phyloP scores from a whole-genome alignment of 495 filamentous ascomycete species.

The Paragyromitra xinjiangensis region DNA sequence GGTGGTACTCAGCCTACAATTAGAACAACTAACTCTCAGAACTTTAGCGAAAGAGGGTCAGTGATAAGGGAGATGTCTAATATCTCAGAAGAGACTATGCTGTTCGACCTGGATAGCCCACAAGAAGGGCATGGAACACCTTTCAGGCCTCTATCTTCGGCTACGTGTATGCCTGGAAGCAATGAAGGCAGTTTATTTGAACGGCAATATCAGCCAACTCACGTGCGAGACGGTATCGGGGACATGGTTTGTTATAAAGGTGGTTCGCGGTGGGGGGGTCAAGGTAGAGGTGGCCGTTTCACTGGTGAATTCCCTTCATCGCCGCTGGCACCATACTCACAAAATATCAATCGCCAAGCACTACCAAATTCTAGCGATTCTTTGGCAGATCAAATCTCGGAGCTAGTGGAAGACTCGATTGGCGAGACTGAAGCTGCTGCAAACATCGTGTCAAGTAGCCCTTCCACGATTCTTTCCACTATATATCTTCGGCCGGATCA shows the following conservation, averaged over 20 bases:
- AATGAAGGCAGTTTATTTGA: not conserved
- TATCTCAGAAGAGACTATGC: conserved; percentile 46
- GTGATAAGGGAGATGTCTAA: conserved; percentile 22
- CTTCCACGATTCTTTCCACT: conserved; percentile 6
- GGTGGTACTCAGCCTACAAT: conserved; percentile 35
- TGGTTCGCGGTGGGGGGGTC: not conserved
- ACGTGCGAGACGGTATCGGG: not conserved
- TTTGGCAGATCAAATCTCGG: not conserved
- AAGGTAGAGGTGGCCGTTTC: not conserved
- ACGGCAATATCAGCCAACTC: not conserved
- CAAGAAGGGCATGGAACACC: not conserved
- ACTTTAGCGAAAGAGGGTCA: not conserved
- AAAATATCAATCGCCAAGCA: not conserved
- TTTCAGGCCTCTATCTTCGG: conserved; percentile 1
- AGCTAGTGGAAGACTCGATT: conserved; percentile 6
- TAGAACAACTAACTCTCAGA: conserved; percentile 1
- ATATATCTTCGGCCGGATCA: conserved; percentile 19
- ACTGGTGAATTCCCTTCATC: conserved; percentile 30
- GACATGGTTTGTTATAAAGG: not conserved
- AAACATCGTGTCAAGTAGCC: conserved; percentile 3
- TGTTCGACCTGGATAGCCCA: conserved; percentile 33
- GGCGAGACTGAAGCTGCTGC: conserved; percentile 33
- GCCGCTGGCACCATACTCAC: conserved; percentile 41
- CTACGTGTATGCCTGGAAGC: not conserved
- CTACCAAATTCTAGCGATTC: not conserved